Evolutionary conservation across 345 rosid genomes (phyloP).

Genomic region (Noccaea caerulescens): DNA sequence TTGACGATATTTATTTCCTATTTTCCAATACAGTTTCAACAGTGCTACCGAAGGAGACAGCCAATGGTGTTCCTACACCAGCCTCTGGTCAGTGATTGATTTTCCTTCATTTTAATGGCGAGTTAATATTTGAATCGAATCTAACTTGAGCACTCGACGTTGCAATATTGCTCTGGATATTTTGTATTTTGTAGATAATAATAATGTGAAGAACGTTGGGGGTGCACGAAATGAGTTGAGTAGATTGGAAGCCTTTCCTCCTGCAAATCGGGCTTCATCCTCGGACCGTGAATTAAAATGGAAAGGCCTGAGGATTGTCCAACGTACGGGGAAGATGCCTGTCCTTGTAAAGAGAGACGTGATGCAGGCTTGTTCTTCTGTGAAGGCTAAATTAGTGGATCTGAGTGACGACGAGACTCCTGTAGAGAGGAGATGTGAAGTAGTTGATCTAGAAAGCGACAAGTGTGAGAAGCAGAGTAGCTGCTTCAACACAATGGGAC

Average conservation of each 20-base stretch:
- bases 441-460: slow-evolving; percentile 42
- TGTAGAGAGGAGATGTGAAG: slow-evolving; percentile 62
- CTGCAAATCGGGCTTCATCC: slow-evolving; percentile 78
- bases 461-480: slow-evolving; percentile 37
- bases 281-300: slow-evolving; percentile 47
- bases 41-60: slow-evolving; percentile 30
- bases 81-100: slow-evolving; percentile 35
- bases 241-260: slow-evolving; percentile 57
- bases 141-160: slow-evolving; percentile 30
- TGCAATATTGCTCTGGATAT: slow-evolving; percentile 17
- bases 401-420: slow-evolving; percentile 48
- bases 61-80: slow-evolving; percentile 31
- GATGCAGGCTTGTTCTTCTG: slow-evolving; percentile 39
- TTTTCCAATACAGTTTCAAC: slow-evolving; percentile 41
- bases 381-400: slow-evolving; percentile 36
- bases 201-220: slow-evolving; percentile 30
- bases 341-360: slow-evolving; percentile 29
- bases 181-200: slow-evolving; percentile 34
- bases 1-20: background rate
- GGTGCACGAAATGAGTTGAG: slow-evolving; percentile 28
- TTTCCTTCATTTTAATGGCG: slow-evolving; percentile 16
- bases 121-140: slow-evolving; percentile 13
- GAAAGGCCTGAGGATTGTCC: slow-evolving; percentile 47
- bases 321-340: slow-evolving; percentile 41
- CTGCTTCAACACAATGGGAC: slow-evolving; percentile 38